These are phyloP conservation scores for Populus simonii DNA, from an alignment of 345 rosid species.

Conservation along the genomic window DNA sequence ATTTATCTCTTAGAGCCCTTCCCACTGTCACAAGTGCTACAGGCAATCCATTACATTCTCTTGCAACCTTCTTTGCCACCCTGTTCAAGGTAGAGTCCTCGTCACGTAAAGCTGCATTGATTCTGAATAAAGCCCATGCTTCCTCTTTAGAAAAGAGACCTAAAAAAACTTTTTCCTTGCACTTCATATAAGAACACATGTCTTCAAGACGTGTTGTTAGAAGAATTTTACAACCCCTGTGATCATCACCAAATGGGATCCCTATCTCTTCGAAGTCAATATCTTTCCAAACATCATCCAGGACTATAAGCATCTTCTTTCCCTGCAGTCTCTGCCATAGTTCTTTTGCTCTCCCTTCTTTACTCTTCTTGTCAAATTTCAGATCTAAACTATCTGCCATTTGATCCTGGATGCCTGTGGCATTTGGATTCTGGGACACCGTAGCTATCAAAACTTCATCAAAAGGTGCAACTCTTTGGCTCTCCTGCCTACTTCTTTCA, in stretches of 20 bases:
- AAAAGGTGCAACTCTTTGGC: background rate
- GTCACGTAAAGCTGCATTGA: too few species aligned
- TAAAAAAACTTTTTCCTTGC: accelerated
- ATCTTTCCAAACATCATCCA: background rate
- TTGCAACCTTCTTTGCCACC: too few species aligned
- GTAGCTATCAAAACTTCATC: background rate
- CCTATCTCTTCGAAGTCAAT: too few species aligned
- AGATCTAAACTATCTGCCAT: background rate
- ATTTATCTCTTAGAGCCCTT: too few species aligned
- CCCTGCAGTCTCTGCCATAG: background rate
- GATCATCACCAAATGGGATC: too few species aligned
- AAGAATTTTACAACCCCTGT: too few species aligned
- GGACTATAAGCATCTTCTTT: constrained; percentile 1
- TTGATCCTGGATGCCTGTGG: background rate
- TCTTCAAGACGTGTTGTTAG: too few species aligned
- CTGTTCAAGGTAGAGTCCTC: too few species aligned
- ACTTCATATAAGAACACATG: accelerated
- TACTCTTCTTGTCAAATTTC: background rate
- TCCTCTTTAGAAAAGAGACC: accelerated
- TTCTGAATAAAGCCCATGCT: too few species aligned
- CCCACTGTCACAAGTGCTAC: too few species aligned
- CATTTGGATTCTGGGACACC: background rate
- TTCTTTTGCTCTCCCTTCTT: background rate
- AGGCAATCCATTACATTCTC: too few species aligned
- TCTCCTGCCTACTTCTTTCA: background rate